phyloP scores from a whole-genome alignment of 345 rosid species.

The Sisymbrium altissimum region DNA sequence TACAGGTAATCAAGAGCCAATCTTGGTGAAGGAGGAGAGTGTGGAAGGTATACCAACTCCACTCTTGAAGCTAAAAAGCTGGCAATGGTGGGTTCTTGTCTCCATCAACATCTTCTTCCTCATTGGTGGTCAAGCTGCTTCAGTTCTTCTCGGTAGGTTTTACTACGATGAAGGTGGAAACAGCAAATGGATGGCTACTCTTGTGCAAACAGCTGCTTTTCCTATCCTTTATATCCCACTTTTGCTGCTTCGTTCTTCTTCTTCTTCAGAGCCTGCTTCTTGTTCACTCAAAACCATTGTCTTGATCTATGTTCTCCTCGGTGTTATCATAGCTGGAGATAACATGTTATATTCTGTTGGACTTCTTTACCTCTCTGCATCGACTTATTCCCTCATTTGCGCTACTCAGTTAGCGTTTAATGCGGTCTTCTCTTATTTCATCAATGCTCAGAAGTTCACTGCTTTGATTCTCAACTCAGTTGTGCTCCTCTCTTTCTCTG shows the following conservation, averaged over 20 bases:
- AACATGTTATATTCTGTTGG: slow-evolving; percentile 77
- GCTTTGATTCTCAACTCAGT: slow-evolving; percentile 66
- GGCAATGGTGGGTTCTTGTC: slow-evolving; percentile 72
- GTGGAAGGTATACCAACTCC: slow-evolving; percentile 30
- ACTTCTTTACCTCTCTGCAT: slow-evolving; percentile 68
- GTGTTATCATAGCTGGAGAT: slow-evolving; percentile 67
- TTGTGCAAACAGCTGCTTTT: slow-evolving; percentile 52
- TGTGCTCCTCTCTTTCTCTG: slow-evolving; percentile 65
- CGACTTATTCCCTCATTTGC: slow-evolving; percentile 87
- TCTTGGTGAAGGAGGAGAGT: slow-evolving; percentile 30
- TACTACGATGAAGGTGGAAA: slow-evolving; percentile 32
- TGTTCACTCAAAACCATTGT: slow-evolving; percentile 41
- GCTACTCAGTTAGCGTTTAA: slow-evolving; percentile 89
- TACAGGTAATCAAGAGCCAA: slow-evolving; percentile 29
- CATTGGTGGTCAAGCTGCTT: slow-evolving; percentile 67
- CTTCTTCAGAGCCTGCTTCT: slow-evolving; percentile 32
- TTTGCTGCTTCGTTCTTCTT: slow-evolving; percentile 41
- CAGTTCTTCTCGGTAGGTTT: slow-evolving; percentile 42
- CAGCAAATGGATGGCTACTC: slow-evolving; percentile 38
- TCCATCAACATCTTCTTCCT: slow-evolving; percentile 39
- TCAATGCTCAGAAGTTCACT: slow-evolving; percentile 88
- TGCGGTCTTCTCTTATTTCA: slow-evolving; percentile 74
- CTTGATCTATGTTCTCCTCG: slow-evolving; percentile 53
- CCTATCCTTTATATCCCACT: slow-evolving; percentile 61
- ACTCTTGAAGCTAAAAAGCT: slow-evolving; percentile 42